A percentile compares a stretch with the other conserved stretches of the same genome.
Evolutionary conservation across 345 rosid genomes (phyloP).

Genomic region (Eucalyptus rudis): DNA sequence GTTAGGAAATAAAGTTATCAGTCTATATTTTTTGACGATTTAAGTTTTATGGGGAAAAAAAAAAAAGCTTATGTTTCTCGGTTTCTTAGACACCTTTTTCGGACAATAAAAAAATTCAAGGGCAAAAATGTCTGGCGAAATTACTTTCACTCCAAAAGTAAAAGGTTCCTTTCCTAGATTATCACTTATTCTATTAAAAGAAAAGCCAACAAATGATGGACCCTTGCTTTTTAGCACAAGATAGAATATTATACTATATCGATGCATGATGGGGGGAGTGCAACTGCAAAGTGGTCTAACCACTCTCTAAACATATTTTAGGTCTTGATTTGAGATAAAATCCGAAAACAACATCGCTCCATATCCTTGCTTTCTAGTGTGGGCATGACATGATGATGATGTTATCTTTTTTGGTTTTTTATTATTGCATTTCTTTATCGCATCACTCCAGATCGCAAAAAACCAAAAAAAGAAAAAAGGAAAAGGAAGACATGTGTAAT

Average conservation of each 20-base stretch:
- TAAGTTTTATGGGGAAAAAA: not conserved
- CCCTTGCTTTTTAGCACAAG: not conserved
- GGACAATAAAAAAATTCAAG: not conserved
- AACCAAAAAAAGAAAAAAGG: not conserved
- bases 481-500: not conserved
- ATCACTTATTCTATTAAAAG: not conserved
- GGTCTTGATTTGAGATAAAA: not conserved
- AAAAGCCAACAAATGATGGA: not conserved
- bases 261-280: not conserved
- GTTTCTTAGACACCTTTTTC: not conserved
- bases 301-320: not conserved
- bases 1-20: not conserved
- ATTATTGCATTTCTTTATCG: not conserved
- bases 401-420: not conserved
- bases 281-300: not conserved
- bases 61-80: not conserved
- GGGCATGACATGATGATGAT: not conserved
- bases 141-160: not conserved
- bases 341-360: not conserved
- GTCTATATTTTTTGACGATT: not conserved
- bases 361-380: not conserved
- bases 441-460: not conserved
- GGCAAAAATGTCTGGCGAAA: not conserved
- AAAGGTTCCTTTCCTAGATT: not conserved
- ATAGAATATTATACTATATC: not conserved